phyloP scores from a whole-genome alignment of 1,139 yeast genomes.

The Kazachstania sp. region DNA sequence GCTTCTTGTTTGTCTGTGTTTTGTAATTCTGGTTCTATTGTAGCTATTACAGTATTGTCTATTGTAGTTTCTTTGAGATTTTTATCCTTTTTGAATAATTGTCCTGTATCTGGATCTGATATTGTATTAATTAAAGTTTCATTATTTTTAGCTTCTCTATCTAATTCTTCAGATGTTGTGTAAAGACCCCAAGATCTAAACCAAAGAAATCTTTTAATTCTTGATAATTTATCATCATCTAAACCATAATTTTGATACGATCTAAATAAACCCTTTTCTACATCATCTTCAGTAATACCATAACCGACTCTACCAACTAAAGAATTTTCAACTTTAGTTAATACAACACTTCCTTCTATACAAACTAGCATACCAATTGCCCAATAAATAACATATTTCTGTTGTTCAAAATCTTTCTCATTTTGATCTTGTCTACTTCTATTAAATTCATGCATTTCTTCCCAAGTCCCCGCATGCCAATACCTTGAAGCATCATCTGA shows the following conservation, averaged over 20 bases:
- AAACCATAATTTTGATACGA: constrained; percentile 48
- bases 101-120: constrained; percentile 8
- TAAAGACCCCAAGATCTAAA: constrained; percentile 42
- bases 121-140: constrained; percentile 23
- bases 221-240: constrained; percentile 42
- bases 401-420: constrained; percentile 21
- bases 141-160: constrained; percentile 30
- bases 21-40: neutral
- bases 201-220: constrained; percentile 53
- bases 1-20: neutral
- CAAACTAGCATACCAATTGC: constrained; percentile 25
- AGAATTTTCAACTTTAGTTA: constrained; percentile 28
- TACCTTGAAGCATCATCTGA: constrained; percentile 32
- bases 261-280: constrained; percentile 40
- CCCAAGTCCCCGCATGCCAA: constrained; percentile 70
- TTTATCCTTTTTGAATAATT: neutral
- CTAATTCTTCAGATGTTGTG: constrained; percentile 27
- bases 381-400: constrained; percentile 22
- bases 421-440: constrained; percentile 22
- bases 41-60: neutral
- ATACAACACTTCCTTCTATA: constrained; percentile 35
- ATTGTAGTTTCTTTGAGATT: neutral
- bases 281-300: constrained; percentile 28
- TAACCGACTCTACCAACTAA: constrained; percentile 31
- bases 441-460: constrained; percentile 33